Base-by-base conservation (phyloP, 2,329 filamentous ascomycete species). In the Anisogramma anomala region DNA sequence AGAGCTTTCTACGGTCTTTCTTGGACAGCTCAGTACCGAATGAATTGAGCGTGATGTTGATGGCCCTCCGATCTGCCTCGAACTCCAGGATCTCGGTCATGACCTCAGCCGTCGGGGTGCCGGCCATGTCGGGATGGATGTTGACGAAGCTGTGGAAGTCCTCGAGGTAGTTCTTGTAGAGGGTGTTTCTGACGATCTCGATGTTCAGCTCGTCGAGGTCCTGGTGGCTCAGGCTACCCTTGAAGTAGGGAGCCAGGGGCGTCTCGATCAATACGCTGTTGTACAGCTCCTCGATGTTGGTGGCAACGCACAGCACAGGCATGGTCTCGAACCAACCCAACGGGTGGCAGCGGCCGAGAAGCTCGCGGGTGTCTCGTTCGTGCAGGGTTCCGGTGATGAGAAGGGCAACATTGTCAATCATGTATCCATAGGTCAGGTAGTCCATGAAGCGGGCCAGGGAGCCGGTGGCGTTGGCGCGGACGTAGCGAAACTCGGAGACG, bases 111-210 rank as follows among this genome's bases (percentile, higher is more conserved):
- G 91, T 98, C 1, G 91, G 87, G 6, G 88, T 93, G 27, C 86
- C 84, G 27, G 74, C 72, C 65, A 96, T 82, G 31, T 94, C 89
- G 0, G 87, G 71, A 56, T 94, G 77, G 8, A 80, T 83, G 65
- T 89, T 94, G 64, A 96, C 83, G 61, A 95, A 98, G 50, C 83
- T 74, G 68, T 96, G 78, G 62, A 98, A 98, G 60, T 96, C 91
- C 61, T 98, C 91, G 6, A 98, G 75, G 60, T 98, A 98, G 70
- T 96, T 96, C 74, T 98, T 98, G 72, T 96, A 98, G 26, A 98
- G 71, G 1, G 88, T 98, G 65, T 98, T 98, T 49, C 93, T 82
- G 44, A 98, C 84, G 62, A 98, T 98, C 67, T 98, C 91, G 55
- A 98, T 98, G 67, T 98, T 98, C 56, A 98, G 72, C 69, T 98